Percentiles rank a stretch among this genome's conserved stretches.
Evolutionary conservation across 345 rosid species (phyloP).

Genomic region (Eucalyptus globulus): DNA sequence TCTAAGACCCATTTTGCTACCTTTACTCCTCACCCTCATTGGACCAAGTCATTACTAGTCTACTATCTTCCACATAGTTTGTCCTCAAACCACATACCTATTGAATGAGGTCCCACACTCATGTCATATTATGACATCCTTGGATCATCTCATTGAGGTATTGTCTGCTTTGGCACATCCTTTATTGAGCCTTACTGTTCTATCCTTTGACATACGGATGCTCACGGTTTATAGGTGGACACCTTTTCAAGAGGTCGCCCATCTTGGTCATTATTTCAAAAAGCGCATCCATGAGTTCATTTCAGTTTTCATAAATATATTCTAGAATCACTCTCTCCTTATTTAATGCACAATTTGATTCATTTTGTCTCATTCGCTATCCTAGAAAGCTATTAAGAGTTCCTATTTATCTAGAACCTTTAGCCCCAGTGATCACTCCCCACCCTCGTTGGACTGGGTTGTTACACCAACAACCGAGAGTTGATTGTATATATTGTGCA

Average conservation of each 20-base stretch:
- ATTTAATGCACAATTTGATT: accelerated
- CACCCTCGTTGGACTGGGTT: accelerated
- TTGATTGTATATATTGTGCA: no score
- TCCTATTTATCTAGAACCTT: accelerated
- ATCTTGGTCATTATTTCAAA: background rate
- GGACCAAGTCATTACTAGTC: accelerated
- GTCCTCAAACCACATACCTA: no score
- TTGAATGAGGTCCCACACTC: no score
- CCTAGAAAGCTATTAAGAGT: accelerated
- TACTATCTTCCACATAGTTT: accelerated
- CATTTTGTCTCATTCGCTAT: accelerated
- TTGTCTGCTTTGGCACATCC: accelerated
- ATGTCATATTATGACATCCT: accelerated
- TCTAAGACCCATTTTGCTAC: no score
- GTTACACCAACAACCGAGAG: background rate
- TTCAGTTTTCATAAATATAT: accelerated
- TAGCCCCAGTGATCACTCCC: accelerated
- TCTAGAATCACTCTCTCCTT: accelerated
- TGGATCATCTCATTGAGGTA: accelerated
- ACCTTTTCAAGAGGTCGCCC: background rate
- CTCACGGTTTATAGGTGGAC: background rate
- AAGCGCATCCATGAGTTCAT: accelerated
- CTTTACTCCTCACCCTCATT: no score
- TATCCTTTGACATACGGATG: accelerated
- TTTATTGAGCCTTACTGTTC: accelerated